Evolutionary conservation across 192 early-diverging fungal species (phyloP), one percentile per base, ranked within the genome.

Genomic region (Gryganskiella cystojenkinii): DNA sequence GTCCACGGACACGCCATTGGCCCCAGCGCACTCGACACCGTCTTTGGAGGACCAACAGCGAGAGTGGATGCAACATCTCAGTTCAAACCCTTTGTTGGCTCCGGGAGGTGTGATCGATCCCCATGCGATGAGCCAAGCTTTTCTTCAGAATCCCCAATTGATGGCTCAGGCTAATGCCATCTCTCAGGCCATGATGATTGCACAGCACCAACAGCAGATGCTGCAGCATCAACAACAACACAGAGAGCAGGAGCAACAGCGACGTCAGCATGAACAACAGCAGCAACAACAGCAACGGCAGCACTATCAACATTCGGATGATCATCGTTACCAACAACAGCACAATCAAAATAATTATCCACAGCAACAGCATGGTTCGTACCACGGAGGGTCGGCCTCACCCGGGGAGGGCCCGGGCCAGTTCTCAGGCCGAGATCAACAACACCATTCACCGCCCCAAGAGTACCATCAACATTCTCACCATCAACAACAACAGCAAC

Each of bases 111-210:
- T 44, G 10, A 59, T 69, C 27, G 74, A 78, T 40, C 74, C 67
- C 14, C 74, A 78, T n/a, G 61, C 66, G 15, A 78, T 78, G 74
- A 78, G 74, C 24, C 74, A 69, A 46, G 74, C 74, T 9, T 68
- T 78, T 17, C 59, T 78, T 11, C 74, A 78, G 42, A 69, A 78
- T 34, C 74, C 74, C 24, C 65, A 68, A 14, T 40, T 78, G 27
- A 78, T 78, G 74, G 74, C 66, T 15, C 74, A 78, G 33, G 74
- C 74, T 20, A 78, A 43, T 31, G 74, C 74, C n/a, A 78, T 78
- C 43, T 49, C 74, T 0, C 74, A 71, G 51, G 69, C 67, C 33
- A 71, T 78, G 74, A 51, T 59, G n/a, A 57, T 74, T 19, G 60
- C 58, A 22, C 73, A 64, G 51, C 80, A 64, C 34, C 72, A 68